phyloP scores from a whole-genome alignment of 2,329 filamentous ascomycete species.

The Plectosphaerella plurivora region DNA sequence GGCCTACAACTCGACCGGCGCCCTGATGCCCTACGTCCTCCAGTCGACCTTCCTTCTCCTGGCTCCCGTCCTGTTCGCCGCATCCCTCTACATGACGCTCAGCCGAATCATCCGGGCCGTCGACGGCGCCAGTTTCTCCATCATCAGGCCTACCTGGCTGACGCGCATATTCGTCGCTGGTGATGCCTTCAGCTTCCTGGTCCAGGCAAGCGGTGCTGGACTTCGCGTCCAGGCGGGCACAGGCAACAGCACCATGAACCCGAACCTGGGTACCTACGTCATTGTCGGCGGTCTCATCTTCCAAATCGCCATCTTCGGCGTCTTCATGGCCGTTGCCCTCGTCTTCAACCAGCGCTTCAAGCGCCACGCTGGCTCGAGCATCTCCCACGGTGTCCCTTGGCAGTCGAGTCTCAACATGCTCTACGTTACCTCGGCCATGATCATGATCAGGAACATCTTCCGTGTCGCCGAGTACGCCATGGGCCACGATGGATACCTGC shows the following conservation, averaged over 20 bases:
- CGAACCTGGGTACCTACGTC: slow-evolving; percentile 36
- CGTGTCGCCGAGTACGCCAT: slow-evolving; percentile 43
- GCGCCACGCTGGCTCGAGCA: slow-evolving; percentile 11
- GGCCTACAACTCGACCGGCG: slow-evolving; percentile 26
- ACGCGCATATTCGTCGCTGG: slow-evolving; percentile 25
- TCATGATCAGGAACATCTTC: slow-evolving; percentile 38
- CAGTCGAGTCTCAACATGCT: slow-evolving; percentile 19
- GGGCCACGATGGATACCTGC: slow-evolving; percentile 32
- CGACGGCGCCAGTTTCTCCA: slow-evolving; percentile 14
- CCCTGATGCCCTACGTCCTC: slow-evolving; percentile 32
- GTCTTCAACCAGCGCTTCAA: slow-evolving; percentile 36
- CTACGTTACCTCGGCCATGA: slow-evolving; percentile 16
- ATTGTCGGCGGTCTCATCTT: slow-evolving; percentile 49
- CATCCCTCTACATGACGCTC: slow-evolving; percentile 40
- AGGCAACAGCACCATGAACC: slow-evolving; percentile 7
- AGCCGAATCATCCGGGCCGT: slow-evolving; percentile 28
- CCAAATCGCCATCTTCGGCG: slow-evolving; percentile 49
- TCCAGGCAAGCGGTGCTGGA: slow-evolving; percentile 24
- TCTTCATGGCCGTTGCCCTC: slow-evolving; percentile 42
- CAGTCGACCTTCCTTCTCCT: slow-evolving; percentile 35
- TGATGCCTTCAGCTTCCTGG: slow-evolving; percentile 21
- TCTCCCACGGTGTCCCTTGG: slow-evolving; percentile 17
- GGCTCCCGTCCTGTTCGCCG: slow-evolving; percentile 40
- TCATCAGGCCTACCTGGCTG: slow-evolving; percentile 18
- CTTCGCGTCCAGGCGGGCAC: slow-evolving; percentile 17